Evolutionary conservation across 257 asterid genomes (phyloP).

Genomic region (Solanum boliviense): DNA sequence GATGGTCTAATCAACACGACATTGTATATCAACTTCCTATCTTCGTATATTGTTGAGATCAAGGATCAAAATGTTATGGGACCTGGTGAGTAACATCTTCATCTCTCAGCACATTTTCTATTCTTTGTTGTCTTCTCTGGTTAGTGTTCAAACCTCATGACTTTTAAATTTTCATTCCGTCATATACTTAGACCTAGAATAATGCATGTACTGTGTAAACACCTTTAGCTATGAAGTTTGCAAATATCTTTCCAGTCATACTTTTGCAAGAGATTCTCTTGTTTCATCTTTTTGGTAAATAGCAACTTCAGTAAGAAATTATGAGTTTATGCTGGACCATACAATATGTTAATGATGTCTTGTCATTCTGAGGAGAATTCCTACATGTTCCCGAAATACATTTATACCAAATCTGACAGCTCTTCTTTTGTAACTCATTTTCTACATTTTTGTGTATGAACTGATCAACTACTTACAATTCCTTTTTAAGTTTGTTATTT

Average conservation of each 20-base stretch:
- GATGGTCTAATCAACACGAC: constrained; percentile 78
- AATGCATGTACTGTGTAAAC: background rate
- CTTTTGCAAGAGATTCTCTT: background rate
- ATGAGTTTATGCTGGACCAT: background rate
- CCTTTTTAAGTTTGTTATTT: background rate
- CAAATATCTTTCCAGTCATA: background rate
- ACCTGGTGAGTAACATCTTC: constrained; percentile 61
- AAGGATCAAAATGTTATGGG: constrained; percentile 60
- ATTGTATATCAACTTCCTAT: constrained; percentile 64
- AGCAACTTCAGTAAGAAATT: background rate
- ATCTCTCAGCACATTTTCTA: background rate
- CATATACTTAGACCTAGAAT: background rate
- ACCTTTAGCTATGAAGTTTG: background rate
- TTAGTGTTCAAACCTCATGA: background rate
- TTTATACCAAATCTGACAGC: background rate
- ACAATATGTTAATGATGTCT: background rate
- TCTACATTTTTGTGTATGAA: background rate
- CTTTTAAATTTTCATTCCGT: background rate
- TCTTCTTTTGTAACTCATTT: background rate
- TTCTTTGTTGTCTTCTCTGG: background rate
- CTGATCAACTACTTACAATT: background rate
- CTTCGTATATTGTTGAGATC: constrained; percentile 74
- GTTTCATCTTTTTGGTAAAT: background rate
- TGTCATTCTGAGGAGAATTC: background rate
- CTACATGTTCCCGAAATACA: background rate